A percentile compares a stretch with the other conserved stretches of the same genome.
Conservation (phyloP, 2,329 filamentous ascomycete species). For the Geosmithia morbida region DNA sequence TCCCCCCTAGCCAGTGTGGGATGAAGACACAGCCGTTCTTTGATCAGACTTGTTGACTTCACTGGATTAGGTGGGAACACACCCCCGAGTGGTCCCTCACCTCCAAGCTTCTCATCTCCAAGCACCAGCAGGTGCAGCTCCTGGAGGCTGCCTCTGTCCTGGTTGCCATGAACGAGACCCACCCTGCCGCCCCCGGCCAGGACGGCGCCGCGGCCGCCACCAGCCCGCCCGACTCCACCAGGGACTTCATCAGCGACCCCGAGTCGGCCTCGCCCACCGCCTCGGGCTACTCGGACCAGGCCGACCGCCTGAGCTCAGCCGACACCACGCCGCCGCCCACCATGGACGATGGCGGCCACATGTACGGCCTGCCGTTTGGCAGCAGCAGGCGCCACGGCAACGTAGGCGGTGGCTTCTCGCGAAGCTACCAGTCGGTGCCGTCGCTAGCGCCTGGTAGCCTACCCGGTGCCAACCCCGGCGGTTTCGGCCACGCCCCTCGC, state of each 20-base stretch:
- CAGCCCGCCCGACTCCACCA: conserved; percentile 50
- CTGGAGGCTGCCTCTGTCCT: conserved; percentile 94
- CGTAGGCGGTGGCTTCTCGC: conserved; percentile 43
- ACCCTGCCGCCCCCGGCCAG: conserved; percentile 34
- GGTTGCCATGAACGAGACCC: conserved; percentile 64
- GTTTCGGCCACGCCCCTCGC: conserved; percentile 49
- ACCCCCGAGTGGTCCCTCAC: conserved; percentile 96
- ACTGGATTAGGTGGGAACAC: conserved; percentile 77
- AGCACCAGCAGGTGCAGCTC: conserved; percentile 97
- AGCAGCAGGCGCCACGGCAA: conserved; percentile 43
- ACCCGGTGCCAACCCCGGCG: conserved; percentile 16
- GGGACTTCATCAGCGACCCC: conserved; percentile 60
- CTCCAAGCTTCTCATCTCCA: conserved; percentile 95
- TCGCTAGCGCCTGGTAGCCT: conserved; percentile 40
- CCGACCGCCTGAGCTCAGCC: conserved; percentile 67
- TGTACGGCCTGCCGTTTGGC: conserved; percentile 33
- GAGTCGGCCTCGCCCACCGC: conserved; percentile 72
- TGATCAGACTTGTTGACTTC: conserved; percentile 4
- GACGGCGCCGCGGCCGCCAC: conserved; percentile 30
- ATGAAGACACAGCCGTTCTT: conserved; percentile 1
- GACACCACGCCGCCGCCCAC: conserved; percentile 81
- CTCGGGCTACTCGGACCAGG: conserved; percentile 66
- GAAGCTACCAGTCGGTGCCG: conserved; percentile 64
- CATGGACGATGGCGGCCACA: conserved; percentile 47
- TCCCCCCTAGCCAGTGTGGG: conserved; percentile 2